phyloP scores from a whole-genome alignment of 2,329 filamentous ascomycete species.

The Colletotrichum coccodes region DNA sequence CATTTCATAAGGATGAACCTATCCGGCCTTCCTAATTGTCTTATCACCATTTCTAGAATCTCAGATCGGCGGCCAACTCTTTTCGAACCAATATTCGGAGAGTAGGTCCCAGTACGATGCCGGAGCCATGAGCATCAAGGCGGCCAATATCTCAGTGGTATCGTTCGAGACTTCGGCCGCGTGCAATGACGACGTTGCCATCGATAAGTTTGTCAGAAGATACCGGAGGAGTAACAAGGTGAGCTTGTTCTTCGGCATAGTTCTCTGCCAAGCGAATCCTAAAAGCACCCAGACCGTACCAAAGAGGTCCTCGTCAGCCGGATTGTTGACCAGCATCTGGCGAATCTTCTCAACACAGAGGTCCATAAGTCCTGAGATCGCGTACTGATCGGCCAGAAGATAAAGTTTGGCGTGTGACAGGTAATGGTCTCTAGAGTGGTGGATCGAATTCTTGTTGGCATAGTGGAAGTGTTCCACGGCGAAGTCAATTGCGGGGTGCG shows the following conservation, averaged over 20 bases:
- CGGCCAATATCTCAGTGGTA: not conserved
- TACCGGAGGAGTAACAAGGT: not conserved
- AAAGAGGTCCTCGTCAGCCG: not conserved
- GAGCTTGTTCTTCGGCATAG: not conserved
- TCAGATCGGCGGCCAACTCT: no score
- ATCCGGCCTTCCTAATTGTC: no score
- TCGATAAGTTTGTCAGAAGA: accelerated
- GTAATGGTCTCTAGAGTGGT: not conserved
- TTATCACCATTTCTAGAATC: no score
- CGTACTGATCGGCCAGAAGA: not conserved
- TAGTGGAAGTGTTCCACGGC: not conserved
- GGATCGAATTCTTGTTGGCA: not conserved
- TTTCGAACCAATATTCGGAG: no score
- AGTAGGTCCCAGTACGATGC: not conserved
- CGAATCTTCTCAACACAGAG: not conserved
- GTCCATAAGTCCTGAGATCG: not conserved
- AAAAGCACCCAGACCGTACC: not conserved
- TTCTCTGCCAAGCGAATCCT: not conserved
- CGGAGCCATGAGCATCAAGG: not conserved
- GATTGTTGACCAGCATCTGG: not conserved
- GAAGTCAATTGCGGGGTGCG: no score
- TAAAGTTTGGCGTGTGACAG: not conserved
- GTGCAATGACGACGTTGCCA: not conserved
- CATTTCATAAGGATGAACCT: no score
- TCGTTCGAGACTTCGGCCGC: not conserved